These are phyloP conservation scores for Kodamaea laetipori DNA, from an alignment of 805 yeast species.

Conservation along the genomic window DNA sequence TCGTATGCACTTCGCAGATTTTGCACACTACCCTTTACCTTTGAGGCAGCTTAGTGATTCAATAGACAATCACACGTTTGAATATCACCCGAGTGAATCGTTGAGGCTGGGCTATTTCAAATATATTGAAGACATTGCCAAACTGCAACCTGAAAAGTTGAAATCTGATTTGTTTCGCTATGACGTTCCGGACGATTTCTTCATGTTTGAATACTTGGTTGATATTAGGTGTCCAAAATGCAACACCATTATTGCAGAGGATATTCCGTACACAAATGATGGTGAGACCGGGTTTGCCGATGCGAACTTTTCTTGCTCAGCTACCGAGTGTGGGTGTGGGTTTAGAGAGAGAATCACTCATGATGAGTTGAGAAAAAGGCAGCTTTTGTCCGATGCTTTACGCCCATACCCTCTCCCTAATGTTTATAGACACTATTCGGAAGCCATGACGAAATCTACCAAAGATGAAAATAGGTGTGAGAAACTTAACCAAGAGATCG, in stretches of 20 bases:
- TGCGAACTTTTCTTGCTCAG: constrained; percentile 10
- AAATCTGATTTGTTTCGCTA: not conserved
- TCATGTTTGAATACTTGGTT: constrained; percentile 11
- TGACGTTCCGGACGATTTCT: constrained; percentile 2
- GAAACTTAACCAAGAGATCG: not conserved
- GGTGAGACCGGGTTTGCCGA: constrained; percentile 20
- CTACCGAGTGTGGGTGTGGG: not conserved
- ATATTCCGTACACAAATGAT: constrained; percentile 17
- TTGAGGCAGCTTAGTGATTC: constrained; percentile 13
- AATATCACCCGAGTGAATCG: constrained; percentile 12
- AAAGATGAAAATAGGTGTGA: not conserved
- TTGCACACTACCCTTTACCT: constrained; percentile 25
- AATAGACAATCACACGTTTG: constrained; percentile 18
- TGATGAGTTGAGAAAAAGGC: constrained; percentile 24
- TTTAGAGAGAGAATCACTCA: constrained; percentile 17
- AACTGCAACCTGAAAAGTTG: not conserved
- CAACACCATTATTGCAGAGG: constrained; percentile 8
- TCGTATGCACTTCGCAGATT: constrained; percentile 19
- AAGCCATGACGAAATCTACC: not conserved
- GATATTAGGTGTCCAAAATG: constrained; percentile 19
- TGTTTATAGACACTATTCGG: constrained; percentile 13
- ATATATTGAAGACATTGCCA: not conserved
- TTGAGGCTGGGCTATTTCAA: constrained; percentile 3
- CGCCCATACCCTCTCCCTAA: constrained; percentile 10
- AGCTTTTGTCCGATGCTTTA: constrained; percentile 18